Base-by-base conservation (phyloP, 441 rosid genomes). In the Arabidopsis hybrid region DNA sequence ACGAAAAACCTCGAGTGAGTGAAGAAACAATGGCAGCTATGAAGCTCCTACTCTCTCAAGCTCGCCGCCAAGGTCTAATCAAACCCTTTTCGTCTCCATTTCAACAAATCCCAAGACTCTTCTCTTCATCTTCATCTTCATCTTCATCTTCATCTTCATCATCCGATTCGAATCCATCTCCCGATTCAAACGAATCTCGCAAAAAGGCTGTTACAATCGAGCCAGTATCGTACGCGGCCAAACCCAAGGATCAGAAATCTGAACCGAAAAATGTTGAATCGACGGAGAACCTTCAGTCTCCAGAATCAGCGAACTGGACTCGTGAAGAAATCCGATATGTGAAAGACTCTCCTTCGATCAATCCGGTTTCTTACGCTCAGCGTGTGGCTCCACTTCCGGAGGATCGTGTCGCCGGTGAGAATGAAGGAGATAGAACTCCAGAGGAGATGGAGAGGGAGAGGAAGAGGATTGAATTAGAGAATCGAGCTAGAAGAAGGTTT, bases 301-400 rank as follows among this genome's bases (percentile, higher is more conserved):
- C 52, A 1, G 60, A 73, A 49, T 74, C 69, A 8, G 13, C 76
- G 11, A 40, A 3, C 58, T 90, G 81, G 93, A 89, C 90, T 16
- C 86, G 93, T 13, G 96, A 89, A 72, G 99, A 95, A 53, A 70
- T 85, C 59, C 87, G 99, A 5, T 92, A 91, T 65, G 79, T 93
- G 61, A 92, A 85, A 75, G 89, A 91, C 69, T 63, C 73, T 7
- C 77, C 90, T 5, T 72, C 84, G 6, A 82, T 89, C 45, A 40
- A 86, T 32, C 88, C 93, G 7, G 89, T 90, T 7, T 91, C 98
- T 1, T 93, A 91, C 65, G 85, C 91, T 10, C n/a, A 80, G 8
- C 91, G 96, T 1, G 94, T 89, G 13, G 97, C 95, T 29, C 96
- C 97, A 9, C 88, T 95, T 1, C 98, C 99, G 3, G 97, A 93